A percentile compares a stretch with the other conserved stretches of the same genome.
phyloP scores from a whole-genome alignment of 169 alveolate genomes.

The Eimeria acervulina region DNA sequence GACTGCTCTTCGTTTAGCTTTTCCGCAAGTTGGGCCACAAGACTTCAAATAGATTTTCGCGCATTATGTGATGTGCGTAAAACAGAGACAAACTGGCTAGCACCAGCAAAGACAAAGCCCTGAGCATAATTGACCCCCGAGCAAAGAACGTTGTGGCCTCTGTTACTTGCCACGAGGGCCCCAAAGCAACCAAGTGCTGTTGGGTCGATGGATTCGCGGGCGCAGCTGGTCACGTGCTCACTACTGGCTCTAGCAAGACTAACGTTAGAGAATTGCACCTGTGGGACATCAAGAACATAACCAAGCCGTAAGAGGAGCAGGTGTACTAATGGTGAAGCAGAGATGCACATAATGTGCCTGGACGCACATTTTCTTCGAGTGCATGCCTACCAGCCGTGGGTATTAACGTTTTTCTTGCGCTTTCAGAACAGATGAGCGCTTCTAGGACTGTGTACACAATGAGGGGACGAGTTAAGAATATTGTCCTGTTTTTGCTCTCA shows the following conservation, averaged over 20 bases:
- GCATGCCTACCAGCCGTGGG: background rate
- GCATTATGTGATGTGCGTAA: background rate
- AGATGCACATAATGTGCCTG: background rate
- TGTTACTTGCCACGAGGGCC: conserved; percentile 81
- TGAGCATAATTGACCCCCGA: conserved; percentile 75
- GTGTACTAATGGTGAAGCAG: background rate
- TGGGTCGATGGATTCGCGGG: conserved; percentile 84
- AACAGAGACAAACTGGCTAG: conserved; percentile 74
- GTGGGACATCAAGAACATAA: conserved; percentile 81
- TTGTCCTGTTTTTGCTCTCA: background rate
- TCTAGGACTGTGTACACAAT: background rate
- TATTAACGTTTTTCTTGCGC: background rate
- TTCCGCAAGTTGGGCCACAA: background rate
- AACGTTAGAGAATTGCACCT: conserved; percentile 76
- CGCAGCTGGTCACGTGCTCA: conserved; percentile 75
- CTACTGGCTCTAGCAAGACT: conserved; percentile 80
- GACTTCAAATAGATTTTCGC: background rate
- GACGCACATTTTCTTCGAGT: background rate
- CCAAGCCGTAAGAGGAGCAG: conserved; percentile 78
- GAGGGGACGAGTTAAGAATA: background rate
- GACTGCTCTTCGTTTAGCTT: background rate
- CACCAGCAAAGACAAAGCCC: conserved; percentile 77
- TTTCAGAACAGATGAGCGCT: background rate
- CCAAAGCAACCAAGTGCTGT: conserved; percentile 81
- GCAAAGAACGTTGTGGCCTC: conserved; percentile 57